A percentile compares a stretch with the other conserved stretches of the same genome.
Evolutionary conservation across 2,329 filamentous ascomycete genomes (phyloP).

Genomic region (Cordyceps javanica): DNA sequence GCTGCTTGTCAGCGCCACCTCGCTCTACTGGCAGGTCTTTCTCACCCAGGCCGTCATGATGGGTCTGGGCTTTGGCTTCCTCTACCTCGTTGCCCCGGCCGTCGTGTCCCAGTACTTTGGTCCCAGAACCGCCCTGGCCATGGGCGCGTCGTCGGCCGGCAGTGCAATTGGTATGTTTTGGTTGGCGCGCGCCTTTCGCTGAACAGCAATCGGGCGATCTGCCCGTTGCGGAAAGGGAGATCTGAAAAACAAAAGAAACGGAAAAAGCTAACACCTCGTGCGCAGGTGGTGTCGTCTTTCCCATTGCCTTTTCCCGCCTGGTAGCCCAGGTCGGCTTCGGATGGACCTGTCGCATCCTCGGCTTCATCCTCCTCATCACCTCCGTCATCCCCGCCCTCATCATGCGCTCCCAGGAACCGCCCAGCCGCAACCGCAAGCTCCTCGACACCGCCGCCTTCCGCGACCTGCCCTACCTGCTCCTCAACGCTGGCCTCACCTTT

Average conservation of each 20-base stretch:
- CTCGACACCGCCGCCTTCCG: constrained; percentile 29
- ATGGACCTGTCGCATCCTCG: constrained; percentile 43
- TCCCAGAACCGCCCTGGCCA: constrained; percentile 30
- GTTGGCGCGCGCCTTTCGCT: no score
- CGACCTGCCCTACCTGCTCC: constrained; percentile 33
- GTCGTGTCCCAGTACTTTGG: constrained; percentile 35
- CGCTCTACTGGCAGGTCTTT: constrained; percentile 27
- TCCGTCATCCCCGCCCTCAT: constrained; percentile 28
- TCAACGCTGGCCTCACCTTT: constrained; percentile 31
- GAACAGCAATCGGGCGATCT: background rate
- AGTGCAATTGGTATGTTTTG: constrained; percentile 23
- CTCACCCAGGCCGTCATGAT: constrained; percentile 25
- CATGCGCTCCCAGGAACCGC: constrained; percentile 23
- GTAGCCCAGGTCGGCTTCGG: constrained; percentile 47
- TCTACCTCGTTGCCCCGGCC: constrained; percentile 31
- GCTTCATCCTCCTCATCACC: constrained; percentile 35
- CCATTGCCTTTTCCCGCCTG: constrained; percentile 34
- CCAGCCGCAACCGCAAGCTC: constrained; percentile 14
- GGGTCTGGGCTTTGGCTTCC: constrained; percentile 35
- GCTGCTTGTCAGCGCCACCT: constrained; percentile 48
- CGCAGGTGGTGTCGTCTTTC: constrained; percentile 19
- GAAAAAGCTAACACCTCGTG: background rate
- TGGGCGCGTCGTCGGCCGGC: constrained; percentile 34
- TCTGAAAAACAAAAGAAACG: background rate
- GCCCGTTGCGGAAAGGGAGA: background rate